Evolutionary conservation across 495 filamentous ascomycete species (phyloP), one percentile per base, ranked within the genome.

Genomic region (Neurospora sp.): DNA sequence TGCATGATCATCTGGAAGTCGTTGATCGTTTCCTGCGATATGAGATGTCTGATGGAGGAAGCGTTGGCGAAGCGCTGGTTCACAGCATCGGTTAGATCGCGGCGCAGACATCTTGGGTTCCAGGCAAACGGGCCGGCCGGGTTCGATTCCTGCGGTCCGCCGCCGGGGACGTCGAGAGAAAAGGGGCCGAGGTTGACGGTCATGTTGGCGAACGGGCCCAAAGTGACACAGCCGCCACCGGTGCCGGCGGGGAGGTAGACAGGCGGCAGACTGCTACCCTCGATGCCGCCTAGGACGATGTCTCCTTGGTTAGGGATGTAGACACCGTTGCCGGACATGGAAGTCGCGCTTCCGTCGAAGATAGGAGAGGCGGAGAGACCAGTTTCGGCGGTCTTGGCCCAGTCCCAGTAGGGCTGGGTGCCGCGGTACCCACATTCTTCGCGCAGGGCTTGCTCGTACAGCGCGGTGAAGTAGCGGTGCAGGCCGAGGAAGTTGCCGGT

Each of bases 351-450:
- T 54, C 90, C 89, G 74, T 92, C 86, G 79, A 92, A 91, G 45
- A 92, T 79, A 38, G 87, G 83, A 28, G 89, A 92, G 39, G 81
- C 79, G 34, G 84, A 81, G 19, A 90, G 85, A 17, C 82, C 80
- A 1, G 74, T 34, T 19, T 62, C 24, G 37, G 84, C 83, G 45
- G 85, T 85, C 39, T 86, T 81, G 15, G 82, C 79, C 91, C 91
- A 93, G 82, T 92, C 85, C 90, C 90, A 92, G 81, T 90, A 91
- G 31, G 83, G 86, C 69, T 88, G 85, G 71, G 80, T 81, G 39
- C 90, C 90, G 0, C 76, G 87, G 76, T 92, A 94, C 54, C 90
- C 90, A 76, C 92, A 94, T 76, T 94, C 91, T 17, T 89, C 85
- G 31, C 88, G 84, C 5, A 94, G 83, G 2, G 91, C 89, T 77